These are phyloP conservation scores for Juglanconis sp. DNA, from an alignment of 2,329 filamentous ascomycete species.

Conservation along the genomic window DNA sequence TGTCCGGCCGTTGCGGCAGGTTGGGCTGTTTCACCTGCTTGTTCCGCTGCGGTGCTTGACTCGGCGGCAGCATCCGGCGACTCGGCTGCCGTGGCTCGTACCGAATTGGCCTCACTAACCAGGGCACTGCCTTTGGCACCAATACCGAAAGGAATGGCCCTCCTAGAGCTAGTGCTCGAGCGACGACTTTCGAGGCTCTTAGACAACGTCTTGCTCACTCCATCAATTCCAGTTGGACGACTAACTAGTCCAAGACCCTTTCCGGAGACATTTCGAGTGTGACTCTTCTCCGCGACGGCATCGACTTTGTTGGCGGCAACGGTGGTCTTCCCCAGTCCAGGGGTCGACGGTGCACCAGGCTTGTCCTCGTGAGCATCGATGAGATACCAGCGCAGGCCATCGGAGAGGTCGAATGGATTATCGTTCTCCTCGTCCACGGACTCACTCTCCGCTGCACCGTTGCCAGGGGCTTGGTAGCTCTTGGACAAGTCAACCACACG, in stretches of 20 bases:
- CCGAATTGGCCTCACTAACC: conserved; percentile 57
- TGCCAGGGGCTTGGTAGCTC: conserved; percentile 42
- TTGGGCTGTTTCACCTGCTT: conserved; percentile 18
- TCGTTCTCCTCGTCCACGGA: conserved; percentile 73
- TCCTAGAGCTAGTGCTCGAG: conserved; percentile 82
- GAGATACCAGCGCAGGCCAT: conserved; percentile 93
- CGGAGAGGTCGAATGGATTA: conserved; percentile 94
- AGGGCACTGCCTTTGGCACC: conserved; percentile 49
- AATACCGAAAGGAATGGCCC: conserved; percentile 58
- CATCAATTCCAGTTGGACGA: conserved; percentile 58
- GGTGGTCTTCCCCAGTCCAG: conserved; percentile 86
- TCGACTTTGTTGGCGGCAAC: conserved; percentile 85
- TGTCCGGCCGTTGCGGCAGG: neutral
- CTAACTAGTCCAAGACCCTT: conserved; percentile 37
- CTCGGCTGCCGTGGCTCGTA: conserved; percentile 46
- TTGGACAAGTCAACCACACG: conserved; percentile 89
- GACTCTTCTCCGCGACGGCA: conserved; percentile 69
- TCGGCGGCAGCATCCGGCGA: conserved; percentile 25
- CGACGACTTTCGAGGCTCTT: conserved; percentile 89
- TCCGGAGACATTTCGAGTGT: conserved; percentile 36
- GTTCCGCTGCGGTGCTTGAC: conserved; percentile 34
- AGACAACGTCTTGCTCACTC: conserved; percentile 73
- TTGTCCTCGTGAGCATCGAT: conserved; percentile 94
- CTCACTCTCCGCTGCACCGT: conserved; percentile 43
- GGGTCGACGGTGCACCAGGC: conserved; percentile 84